Evolutionary conservation across 768 basidiomycete species (phyloP), one percentile per base, ranked within the genome.

Genomic region (Termitomyces sp.): DNA sequence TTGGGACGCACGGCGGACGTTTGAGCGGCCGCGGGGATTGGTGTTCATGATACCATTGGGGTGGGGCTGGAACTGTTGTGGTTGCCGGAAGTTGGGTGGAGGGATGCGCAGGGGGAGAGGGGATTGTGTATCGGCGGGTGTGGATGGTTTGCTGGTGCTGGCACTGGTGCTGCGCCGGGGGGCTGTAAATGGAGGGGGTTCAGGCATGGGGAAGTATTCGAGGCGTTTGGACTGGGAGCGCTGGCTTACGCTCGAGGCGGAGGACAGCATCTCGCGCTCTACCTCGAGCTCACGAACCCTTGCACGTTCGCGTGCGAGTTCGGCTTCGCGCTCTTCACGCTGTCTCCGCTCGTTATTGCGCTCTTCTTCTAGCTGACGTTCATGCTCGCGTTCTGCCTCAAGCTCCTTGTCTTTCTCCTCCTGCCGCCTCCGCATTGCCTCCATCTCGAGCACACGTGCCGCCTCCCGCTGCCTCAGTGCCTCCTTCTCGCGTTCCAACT

Each of bases 311-410:
- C 56, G 44, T 14, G 43, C 58, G 12, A 51, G 51, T 23, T 58
- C 56, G 5, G 41, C 51, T 42, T 59, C 59, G 41, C 54, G 37
- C 34, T 64, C 50, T 40, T 59, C 54, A 11, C 59, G 58, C 35
- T n/a, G n/a, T 38, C 38, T 46, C 25, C 58, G 41, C 34, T 62
- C 63, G 7, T 54, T 40, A 8, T 56, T 35, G 14, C 37, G 25
- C 40, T 57, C 54, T 35, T 47, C 42, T 41, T 52, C 60, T 29
- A 55, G 41, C 23, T 49, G 43, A 27, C 53, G 55, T 34, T 62
- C 65, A 16, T 50, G 57, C 49, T 65, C 60, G n/a, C 56, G 57
- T 34, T 68, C 67, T 0, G 60, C 45, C 59, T 65, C 53, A 32
- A 64, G 37, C 56, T 60, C 29, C 27, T 53, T 41, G 25, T 54